Evolutionary conservation across 2,329 filamentous ascomycete species (phyloP), one percentile per base, ranked within the genome.

Genomic region (Xylaria sp.): DNA sequence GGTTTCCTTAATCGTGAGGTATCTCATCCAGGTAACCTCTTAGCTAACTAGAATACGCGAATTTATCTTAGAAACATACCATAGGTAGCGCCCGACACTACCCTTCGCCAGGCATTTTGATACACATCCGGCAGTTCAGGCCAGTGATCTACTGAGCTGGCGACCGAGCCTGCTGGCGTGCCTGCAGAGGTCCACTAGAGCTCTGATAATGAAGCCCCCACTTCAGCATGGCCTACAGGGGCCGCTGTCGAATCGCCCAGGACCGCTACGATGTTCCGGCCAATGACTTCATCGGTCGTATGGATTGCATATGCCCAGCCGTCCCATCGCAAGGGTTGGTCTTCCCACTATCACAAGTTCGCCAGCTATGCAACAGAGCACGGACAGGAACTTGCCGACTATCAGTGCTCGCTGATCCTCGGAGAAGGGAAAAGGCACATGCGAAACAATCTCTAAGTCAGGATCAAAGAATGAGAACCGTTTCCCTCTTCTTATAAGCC

Each of bases 211-310:
- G 42, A 38, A 26, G 56, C 65, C 44, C 44, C 63, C 64, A 59
- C 59, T 5, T 9, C 17, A 33, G 67, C 63, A 17, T 71, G 65
- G 65, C 59, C 49, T 53, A 42, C 62, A 70, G 49, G 36, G 44
- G 20, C 11, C 20, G 10, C 23, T 20, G 40, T 59, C 15, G 56
- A 38, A 58, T 42, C 54, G 36, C 54, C 53, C n/a, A 60, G 46
- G 38, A 60, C 42, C 17, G 46, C 56, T 46, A 58, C 46, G 46
- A 44, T 38, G 28, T 17, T 23, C 23, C 59, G 60, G 40, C 68
- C 66, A 72, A 71, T 72, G 69, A 71, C 71, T 72, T 72, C 71
- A 72, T 72, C 49, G 17, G 40, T 65, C 65, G 65, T 57, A 26
- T 48, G 58, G 33, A 59, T 67, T 67, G 64, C 63, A 64, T 69